Base-by-base conservation (phyloP, 116 monocot genomes). In the Trichopus zeylanicus region DNA sequence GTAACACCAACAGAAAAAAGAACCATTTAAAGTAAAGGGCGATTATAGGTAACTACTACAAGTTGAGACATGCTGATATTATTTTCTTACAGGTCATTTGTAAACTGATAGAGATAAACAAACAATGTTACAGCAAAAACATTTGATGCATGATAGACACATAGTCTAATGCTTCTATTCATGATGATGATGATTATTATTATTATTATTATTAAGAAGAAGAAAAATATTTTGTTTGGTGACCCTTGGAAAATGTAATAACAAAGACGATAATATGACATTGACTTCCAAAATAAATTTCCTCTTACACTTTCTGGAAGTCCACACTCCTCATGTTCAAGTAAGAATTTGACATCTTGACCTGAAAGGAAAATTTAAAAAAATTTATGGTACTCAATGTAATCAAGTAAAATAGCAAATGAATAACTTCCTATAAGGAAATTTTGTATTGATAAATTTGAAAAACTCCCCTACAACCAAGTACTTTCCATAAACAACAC, bases 311-410 rank as follows among this genome's bases (percentile, higher is more conserved):
- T 52, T 67, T 16, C 42, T 62, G 87, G 92, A 64, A 92, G 75
- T 9, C 81, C 78, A 42, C 63, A 66, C 21, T 55, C 31, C 29
- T 81, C 73, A 22, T 25, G 58, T 70, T 92, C 75, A 59, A 92
- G 92, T 58, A 51, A 66, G 68, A 92, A 37, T 74, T 68, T 81
- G 33, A 63, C 56, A 71, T 92, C 87, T 65, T 87, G 68, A 49
- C 87, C 92, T 92, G 70, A 23, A 28, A 79, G 20, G 19, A 31
- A 42, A 46, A 1, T n/a, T 5, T 59, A 11, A 58, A 22, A 47
- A 65, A 29, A 31, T 7, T 57, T 70, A 5, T 26, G 19, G 29
- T 31, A 56, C 7, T 39, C 16, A 6, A 59, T 26, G 10, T 2
- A 42, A 33, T 57, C 8, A 57, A 57, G n/a, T n/a, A n/a, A n/a